Conservation (phyloP, 2,329 filamentous ascomycete genomes). For the Penicillium fuscoglaucum region DNA sequence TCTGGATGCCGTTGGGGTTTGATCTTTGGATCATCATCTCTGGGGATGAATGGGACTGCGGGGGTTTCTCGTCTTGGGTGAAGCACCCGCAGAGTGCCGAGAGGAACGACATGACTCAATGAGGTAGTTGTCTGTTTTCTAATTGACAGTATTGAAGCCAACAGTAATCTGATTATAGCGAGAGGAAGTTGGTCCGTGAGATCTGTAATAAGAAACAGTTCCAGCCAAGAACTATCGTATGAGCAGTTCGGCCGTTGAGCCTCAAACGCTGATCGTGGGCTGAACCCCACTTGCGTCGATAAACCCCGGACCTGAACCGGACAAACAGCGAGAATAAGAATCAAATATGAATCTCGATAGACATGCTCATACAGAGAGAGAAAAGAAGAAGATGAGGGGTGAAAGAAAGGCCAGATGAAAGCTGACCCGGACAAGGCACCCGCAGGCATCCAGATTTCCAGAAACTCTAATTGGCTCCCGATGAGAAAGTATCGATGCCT, state of each 20-base stretch:
- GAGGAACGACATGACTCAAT: slow-evolving; percentile 26
- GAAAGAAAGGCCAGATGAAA: slow-evolving; percentile 8
- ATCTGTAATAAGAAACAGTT: not conserved
- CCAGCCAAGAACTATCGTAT: not conserved
- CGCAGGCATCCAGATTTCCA: slow-evolving; percentile 35
- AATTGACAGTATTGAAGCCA: not conserved
- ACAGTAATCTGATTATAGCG: not conserved
- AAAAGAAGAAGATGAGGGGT: slow-evolving; percentile 12
- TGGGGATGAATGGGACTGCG: slow-evolving; percentile 7
- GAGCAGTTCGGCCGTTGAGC: slow-evolving; percentile 4
- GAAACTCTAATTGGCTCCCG: slow-evolving; percentile 22
- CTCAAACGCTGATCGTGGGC: slow-evolving; percentile 9
- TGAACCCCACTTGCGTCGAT: slow-evolving; percentile 14
- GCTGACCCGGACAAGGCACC: slow-evolving; percentile 14
- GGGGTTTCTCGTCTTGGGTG: slow-evolving; percentile 12
- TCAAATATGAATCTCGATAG: not conserved
- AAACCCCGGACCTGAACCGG: not conserved
- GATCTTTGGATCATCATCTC: slow-evolving; percentile 13
- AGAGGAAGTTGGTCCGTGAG: not conserved
- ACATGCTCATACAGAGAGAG: not conserved
- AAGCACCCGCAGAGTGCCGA: slow-evolving; percentile 29
- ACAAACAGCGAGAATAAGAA: not conserved
- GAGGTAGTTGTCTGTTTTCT: not conserved
- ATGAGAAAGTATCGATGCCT: not conserved
- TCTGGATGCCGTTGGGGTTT: slow-evolving; percentile 19